Conservation (phyloP, 768 basidiomycete species). For the Boletus tomentosulus region DNA sequence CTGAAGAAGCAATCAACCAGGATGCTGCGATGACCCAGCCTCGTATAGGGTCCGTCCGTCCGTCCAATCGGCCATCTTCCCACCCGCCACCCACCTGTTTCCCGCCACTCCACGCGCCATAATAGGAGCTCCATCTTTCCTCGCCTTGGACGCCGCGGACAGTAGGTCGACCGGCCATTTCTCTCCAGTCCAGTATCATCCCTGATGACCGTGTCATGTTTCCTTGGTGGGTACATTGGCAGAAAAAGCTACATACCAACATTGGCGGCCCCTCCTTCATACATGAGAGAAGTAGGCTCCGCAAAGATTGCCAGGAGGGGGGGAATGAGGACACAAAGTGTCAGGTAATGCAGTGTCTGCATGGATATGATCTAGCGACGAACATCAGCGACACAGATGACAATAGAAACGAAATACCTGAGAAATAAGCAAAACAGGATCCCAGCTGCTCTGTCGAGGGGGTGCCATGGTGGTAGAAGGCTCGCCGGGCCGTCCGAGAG, state of each 20-base stretch:
- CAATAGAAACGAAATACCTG: slow-evolving; percentile 48
- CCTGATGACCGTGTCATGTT: slow-evolving; percentile 36
- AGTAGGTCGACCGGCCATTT: slow-evolving; percentile 85
- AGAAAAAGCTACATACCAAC: slow-evolving; percentile 49
- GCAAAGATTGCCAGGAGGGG: slow-evolving; percentile 74
- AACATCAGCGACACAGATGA: not conserved
- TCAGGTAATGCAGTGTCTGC: slow-evolving; percentile 92
- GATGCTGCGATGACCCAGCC: slow-evolving; percentile 89
- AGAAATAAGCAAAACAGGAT: slow-evolving; percentile 81
- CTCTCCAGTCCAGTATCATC: slow-evolving; percentile 97
- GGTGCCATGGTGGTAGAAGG: slow-evolving; percentile 29
- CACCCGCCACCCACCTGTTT: slow-evolving; percentile 61
- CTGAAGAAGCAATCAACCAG: slow-evolving; percentile 79
- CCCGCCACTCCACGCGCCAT: slow-evolving; percentile 79
- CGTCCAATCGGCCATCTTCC: slow-evolving; percentile 54
- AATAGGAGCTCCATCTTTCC: slow-evolving; percentile 60
- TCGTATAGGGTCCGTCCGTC: slow-evolving; percentile 69
- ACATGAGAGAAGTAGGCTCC: slow-evolving; percentile 60
- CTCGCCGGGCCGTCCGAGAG: not conserved
- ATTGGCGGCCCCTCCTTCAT: slow-evolving; percentile 77
- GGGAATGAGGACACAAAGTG: slow-evolving; percentile 77
- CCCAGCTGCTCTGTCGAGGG: slow-evolving; percentile 64
- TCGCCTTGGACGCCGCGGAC: slow-evolving; percentile 61
- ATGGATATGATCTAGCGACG: slow-evolving; percentile 77
- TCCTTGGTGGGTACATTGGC: not conserved